These are phyloP conservation scores for Boletus subcaerulescens DNA, from an alignment of 768 basidiomycete species.

Conservation along the genomic window DNA sequence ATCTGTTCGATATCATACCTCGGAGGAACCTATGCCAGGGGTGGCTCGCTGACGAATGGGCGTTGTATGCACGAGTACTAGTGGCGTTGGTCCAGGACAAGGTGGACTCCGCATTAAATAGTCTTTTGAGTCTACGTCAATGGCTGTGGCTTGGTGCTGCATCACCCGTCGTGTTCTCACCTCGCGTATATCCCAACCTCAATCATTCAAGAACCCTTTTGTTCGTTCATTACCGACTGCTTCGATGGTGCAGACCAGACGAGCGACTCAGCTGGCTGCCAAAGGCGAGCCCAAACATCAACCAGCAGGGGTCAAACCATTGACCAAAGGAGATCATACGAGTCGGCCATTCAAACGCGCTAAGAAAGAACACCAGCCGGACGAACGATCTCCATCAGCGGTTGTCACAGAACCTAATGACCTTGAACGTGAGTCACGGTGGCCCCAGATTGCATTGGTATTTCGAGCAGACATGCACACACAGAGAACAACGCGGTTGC, in stretches of 20 bases:
- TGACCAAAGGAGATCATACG: neutral
- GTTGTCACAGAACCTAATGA: neutral
- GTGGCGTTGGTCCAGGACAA: too few relatives aligned
- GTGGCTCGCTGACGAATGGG: too few relatives aligned
- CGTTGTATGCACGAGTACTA: too few relatives aligned
- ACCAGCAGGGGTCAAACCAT: neutral
- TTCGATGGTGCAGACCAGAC: constrained; percentile 27
- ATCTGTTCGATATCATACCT: too few relatives aligned
- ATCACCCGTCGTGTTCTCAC: neutral
- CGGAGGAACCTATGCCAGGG: too few relatives aligned
- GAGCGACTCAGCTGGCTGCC: constrained; percentile 5
- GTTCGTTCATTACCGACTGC: neutral
- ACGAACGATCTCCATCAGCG: neutral
- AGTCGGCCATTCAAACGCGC: constrained; percentile 17
- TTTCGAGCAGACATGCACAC: neutral
- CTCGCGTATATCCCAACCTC: neutral
- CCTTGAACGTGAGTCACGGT: constrained; percentile 9
- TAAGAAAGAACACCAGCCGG: constrained; percentile 1
- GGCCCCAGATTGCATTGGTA: neutral
- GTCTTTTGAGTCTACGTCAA: neutral
- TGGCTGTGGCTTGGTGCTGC: neutral
- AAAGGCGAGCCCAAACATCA: neutral
- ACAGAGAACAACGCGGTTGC: neutral
- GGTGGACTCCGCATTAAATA: too few relatives aligned
- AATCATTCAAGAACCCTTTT: neutral